These are phyloP conservation scores for Lasiodiplodia theobromae DNA, from an alignment of 2,329 filamentous ascomycete species.

Conservation along the genomic window DNA sequence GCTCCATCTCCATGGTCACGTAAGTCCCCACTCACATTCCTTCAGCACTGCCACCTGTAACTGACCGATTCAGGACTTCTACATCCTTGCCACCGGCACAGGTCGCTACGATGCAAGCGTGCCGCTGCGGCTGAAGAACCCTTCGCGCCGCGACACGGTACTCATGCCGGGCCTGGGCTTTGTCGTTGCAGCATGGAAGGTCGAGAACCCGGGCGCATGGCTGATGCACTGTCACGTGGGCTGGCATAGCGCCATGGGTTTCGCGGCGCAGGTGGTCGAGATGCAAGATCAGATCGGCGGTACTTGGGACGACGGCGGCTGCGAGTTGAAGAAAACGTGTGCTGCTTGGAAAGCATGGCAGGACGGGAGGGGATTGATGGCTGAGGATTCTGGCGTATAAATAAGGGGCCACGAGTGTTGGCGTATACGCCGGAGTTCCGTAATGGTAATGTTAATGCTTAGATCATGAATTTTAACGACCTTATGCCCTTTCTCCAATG, in stretches of 20 bases:
- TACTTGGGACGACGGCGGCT: constrained; percentile 8
- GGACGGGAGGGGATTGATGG: not conserved
- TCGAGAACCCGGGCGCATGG: constrained; percentile 59
- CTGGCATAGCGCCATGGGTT: constrained; percentile 52
- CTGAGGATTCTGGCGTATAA: constrained; percentile 14
- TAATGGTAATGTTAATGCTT: constrained; percentile 20
- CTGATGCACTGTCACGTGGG: constrained; percentile 44
- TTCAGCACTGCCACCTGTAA: not conserved
- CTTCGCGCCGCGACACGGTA: constrained; percentile 52
- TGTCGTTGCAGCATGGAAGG: constrained; percentile 60
- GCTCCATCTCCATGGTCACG: constrained; percentile 50
- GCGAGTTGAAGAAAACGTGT: constrained; percentile 11
- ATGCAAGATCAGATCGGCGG: constrained; percentile 16
- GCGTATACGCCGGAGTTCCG: not conserved
- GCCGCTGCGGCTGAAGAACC: constrained; percentile 47
- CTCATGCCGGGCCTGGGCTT: constrained; percentile 65
- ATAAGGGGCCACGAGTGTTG: not conserved
- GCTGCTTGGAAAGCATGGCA: constrained; percentile 8
- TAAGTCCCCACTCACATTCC: not conserved
- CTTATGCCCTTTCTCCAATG: not conserved
- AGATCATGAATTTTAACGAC: not conserved
- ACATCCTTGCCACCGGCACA: constrained; percentile 48
- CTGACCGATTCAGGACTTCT: constrained; percentile 45
- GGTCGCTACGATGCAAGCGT: constrained; percentile 42
- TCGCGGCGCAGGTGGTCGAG: constrained; percentile 58